Conservation (phyloP, 768 basidiomycete genomes). For the Psilocybe cubensis region DNA sequence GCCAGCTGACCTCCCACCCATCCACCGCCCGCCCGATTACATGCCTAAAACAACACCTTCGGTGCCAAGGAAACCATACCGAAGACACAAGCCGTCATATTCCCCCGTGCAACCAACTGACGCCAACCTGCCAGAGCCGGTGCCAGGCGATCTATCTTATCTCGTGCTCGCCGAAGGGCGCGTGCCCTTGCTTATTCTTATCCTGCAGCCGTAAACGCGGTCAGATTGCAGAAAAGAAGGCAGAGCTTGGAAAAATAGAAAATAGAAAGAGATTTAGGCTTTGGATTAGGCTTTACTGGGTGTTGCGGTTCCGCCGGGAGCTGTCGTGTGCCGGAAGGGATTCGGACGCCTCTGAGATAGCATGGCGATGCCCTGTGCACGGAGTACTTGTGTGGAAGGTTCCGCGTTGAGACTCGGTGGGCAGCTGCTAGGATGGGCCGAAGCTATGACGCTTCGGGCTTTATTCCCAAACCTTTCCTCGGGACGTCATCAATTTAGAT, state of each 20-base stretch:
- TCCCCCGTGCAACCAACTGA: neutral
- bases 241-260: neutral
- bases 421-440: neutral
- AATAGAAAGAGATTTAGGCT: neutral
- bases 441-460: neutral
- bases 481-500: neutral
- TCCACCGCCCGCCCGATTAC: neutral
- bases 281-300: too few relatives aligned
- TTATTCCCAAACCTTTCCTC: neutral
- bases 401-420: neutral
- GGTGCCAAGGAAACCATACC: conserved; percentile 8
- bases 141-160: conserved; percentile 1
- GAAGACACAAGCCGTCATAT: conserved; percentile 6
- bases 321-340: neutral
- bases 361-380: neutral
- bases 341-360: too few relatives aligned
- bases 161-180: too few relatives aligned
- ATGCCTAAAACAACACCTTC: neutral
- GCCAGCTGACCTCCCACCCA: conserved; percentile 7
- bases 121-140: conserved; percentile 4
- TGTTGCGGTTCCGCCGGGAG: neutral
- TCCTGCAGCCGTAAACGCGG: neutral
- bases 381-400: neutral
- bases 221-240: neutral
- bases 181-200: neutral